Evolutionary conservation across 352 stramenopile species (phyloP).

Genomic region (Globisporangium abappressorium): DNA sequence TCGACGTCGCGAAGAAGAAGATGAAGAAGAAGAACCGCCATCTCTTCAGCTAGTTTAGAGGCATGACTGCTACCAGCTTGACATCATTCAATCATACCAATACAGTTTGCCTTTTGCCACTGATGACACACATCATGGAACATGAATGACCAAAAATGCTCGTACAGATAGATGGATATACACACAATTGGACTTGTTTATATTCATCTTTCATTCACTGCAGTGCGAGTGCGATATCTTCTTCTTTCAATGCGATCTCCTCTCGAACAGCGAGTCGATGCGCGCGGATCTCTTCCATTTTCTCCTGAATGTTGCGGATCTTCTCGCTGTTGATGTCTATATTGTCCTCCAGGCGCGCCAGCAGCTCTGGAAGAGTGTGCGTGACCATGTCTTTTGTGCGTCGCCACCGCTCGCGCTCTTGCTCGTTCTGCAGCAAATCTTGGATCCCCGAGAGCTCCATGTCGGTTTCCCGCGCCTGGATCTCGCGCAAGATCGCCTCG

Average conservation of each 20-base stretch:
- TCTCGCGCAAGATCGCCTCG: constrained; percentile 30
- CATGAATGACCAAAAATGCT: background rate
- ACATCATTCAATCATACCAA: background rate
- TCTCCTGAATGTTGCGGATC: constrained; percentile 54
- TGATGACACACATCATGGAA: background rate
- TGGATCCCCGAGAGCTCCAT: constrained; percentile 20
- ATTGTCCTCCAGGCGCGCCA: constrained; percentile 51
- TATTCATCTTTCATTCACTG: constrained; percentile 12
- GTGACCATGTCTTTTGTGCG: constrained; percentile 54
- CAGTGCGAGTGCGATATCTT: constrained; percentile 57
- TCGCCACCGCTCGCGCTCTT: constrained; percentile 44
- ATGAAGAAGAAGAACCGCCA: constrained; percentile 81
- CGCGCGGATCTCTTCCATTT: constrained; percentile 47
- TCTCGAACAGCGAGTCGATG: constrained; percentile 53
- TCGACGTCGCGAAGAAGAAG: constrained; percentile 89
- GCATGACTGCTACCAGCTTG: background rate
- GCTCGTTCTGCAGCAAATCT: constrained; percentile 24
- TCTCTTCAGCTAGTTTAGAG: constrained; percentile 44
- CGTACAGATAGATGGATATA: background rate
- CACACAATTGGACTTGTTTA: background rate
- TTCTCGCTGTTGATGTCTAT: constrained; percentile 67
- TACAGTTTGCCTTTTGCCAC: background rate
- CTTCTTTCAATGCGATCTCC: constrained; percentile 52
- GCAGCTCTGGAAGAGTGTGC: constrained; percentile 43
- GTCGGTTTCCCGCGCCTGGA: constrained; percentile 24